phyloP scores from a whole-genome alignment of 805 yeast genomes.

The Komagataella pseudopastoris region DNA sequence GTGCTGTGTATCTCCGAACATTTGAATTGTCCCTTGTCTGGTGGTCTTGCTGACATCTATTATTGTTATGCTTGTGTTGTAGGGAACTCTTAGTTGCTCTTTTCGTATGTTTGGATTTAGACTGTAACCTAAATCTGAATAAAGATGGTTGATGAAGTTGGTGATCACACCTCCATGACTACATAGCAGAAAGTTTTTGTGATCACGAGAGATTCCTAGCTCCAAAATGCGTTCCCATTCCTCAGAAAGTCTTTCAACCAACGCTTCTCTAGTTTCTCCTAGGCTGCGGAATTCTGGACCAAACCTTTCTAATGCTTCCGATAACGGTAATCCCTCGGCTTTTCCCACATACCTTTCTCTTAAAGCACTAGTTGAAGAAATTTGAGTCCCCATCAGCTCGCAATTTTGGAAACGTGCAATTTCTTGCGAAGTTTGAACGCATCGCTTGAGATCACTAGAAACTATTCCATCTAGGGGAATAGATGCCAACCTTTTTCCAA shows the following conservation, averaged over 20 bases:
- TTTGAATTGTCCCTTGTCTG: conserved; percentile 28
- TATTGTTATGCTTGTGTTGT: conserved; percentile 61
- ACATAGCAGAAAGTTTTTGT: conserved; percentile 42
- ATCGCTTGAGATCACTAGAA: conserved; percentile 43
- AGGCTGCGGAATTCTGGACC: conserved; percentile 47
- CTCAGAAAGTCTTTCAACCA: conserved; percentile 32
- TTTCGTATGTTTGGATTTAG: conserved; percentile 24
- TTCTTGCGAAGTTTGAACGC: conserved; percentile 41
- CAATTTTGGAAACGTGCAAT: conserved; percentile 18
- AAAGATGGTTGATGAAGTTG: conserved; percentile 37
- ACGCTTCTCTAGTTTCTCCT: conserved; percentile 44
- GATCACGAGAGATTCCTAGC: conserved; percentile 17
- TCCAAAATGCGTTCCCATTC: conserved; percentile 31
- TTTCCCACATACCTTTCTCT: conserved; percentile 74
- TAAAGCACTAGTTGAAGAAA: conserved; percentile 25
- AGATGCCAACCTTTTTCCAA: conserved; percentile 31
- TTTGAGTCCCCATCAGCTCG: conserved; percentile 8
- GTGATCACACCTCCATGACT: conserved; percentile 80
- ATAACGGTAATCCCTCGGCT: conserved; percentile 60
- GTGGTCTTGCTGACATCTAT: conserved; percentile 37
- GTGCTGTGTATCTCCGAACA: conserved; percentile 58
- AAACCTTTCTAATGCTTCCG: conserved; percentile 45
- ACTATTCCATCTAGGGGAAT: conserved; percentile 31
- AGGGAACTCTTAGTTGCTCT: conserved; percentile 42
- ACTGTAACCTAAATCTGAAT: conserved; percentile 21